Evolutionary conservation across 129 eudicot species (phyloP).

Genomic region (Tagetes patula): DNA sequence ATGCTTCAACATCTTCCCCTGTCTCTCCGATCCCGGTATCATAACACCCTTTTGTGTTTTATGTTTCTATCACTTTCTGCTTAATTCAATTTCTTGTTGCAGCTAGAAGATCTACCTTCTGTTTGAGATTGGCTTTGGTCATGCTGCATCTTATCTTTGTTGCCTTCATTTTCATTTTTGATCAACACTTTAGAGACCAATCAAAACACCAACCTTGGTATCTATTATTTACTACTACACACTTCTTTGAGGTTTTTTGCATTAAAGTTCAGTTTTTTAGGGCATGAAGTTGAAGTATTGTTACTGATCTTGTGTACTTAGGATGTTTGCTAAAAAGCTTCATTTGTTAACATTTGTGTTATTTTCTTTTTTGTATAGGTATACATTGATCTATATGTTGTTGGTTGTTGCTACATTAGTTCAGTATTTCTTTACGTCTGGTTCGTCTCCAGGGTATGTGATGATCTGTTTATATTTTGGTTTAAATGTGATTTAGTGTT

Average conservation of each 20-base stretch:
- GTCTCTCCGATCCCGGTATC: constrained; percentile 92
- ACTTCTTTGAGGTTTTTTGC: neutral
- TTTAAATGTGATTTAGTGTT: neutral
- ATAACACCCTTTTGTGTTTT: neutral
- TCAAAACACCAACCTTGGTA: constrained; percentile 64
- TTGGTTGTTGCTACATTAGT: constrained; percentile 69
- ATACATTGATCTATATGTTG: constrained; percentile 47
- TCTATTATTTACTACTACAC: constrained; percentile 16
- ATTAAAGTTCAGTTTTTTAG: neutral
- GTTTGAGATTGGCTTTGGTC: constrained; percentile 71
- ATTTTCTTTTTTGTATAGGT: constrained; percentile 45
- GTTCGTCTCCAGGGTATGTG: constrained; percentile 93
- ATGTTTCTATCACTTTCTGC: neutral
- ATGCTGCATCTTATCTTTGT: constrained; percentile 57
- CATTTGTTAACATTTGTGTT: neutral
- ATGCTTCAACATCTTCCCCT: constrained; percentile 60
- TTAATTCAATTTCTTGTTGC: constrained; percentile 15
- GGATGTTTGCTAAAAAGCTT: neutral
- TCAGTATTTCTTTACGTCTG: constrained; percentile 80
- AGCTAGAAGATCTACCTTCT: constrained; percentile 77
- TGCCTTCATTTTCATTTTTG: constrained; percentile 52
- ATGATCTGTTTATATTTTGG: constrained; percentile 5
- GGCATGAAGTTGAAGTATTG: neutral
- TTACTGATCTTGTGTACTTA: neutral
- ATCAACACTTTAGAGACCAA: constrained; percentile 44